A percentile compares a stretch with the other conserved stretches of the same genome.
phyloP scores from a whole-genome alignment of 495 filamentous ascomycete genomes.

The Copromyces sp. region DNA sequence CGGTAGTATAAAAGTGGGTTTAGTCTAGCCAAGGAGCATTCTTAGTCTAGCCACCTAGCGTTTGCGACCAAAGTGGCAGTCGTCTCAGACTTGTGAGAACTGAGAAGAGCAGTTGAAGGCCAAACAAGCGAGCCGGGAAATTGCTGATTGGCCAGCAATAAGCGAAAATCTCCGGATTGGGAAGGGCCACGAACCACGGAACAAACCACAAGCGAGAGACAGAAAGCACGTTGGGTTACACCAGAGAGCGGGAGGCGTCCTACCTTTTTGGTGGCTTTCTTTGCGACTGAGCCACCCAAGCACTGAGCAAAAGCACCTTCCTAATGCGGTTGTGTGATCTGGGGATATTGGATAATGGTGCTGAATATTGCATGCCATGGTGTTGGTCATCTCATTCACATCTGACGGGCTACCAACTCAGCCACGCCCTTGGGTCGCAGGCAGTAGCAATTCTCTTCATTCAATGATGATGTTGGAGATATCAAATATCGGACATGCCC shows the following conservation, averaged over 20 bases:
- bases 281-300: not conserved
- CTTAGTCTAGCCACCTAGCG: no score
- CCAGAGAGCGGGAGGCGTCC: not conserved
- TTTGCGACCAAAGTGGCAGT: no score
- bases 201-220: not conserved
- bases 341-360: not conserved
- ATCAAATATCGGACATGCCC: not conserved
- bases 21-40: no score
- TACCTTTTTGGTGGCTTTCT: not conserved
- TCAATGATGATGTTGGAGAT: not conserved
- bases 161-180: conserved; percentile 26
- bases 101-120: conserved; percentile 4
- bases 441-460: not conserved
- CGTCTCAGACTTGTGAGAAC: no score
- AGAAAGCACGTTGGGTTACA: not conserved
- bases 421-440: not conserved
- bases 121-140: conserved; percentile 34
- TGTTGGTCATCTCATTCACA: not conserved
- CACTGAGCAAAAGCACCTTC: not conserved
- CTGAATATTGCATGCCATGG: not conserved
- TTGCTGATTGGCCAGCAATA: conserved; percentile 36
- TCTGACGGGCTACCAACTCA: not conserved
- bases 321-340: not conserved
- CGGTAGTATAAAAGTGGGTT: no score
- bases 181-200: not conserved